phyloP scores from a whole-genome alignment of 495 filamentous ascomycete species.

The Xylaria curta region DNA sequence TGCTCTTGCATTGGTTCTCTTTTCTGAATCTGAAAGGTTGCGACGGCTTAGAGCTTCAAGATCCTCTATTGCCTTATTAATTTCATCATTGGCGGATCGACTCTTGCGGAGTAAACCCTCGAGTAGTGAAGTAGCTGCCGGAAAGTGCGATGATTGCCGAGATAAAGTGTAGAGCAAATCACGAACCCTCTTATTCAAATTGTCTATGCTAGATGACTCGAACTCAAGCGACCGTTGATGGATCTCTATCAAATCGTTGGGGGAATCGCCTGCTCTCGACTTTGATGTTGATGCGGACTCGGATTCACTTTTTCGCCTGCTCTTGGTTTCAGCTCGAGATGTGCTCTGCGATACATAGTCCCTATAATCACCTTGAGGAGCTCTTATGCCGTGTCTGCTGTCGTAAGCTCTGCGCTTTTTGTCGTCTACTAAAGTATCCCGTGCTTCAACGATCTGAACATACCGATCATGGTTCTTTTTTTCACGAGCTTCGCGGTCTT shows the following conservation, averaged over 20 bases:
- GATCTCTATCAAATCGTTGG: neutral
- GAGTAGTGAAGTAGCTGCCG: neutral
- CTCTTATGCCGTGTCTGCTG: neutral
- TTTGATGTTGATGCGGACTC: too few species aligned
- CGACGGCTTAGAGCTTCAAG: neutral
- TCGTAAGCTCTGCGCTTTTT: neutral
- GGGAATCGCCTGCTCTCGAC: too few species aligned
- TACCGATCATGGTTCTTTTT: neutral
- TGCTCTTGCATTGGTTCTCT: neutral
- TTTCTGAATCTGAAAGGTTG: neutral
- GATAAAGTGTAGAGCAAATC: neutral
- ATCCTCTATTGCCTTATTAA: neutral
- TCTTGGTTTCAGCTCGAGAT: neutral
- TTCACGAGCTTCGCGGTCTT: neutral
- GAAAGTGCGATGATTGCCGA: neutral
- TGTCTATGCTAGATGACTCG: neutral
- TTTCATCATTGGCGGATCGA: neutral
- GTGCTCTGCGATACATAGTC: neutral
- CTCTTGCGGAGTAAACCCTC: neutral
- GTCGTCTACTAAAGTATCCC: neutral
- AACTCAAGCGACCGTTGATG: neutral
- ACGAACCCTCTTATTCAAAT: neutral
- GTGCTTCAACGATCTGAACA: neutral
- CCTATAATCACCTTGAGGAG: neutral
- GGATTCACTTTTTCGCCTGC: neutral